Percentiles rank a stretch among this genome's conserved stretches.
Conservation (phyloP, 768 basidiomycete genomes). For the Arthromyces matolae region DNA sequence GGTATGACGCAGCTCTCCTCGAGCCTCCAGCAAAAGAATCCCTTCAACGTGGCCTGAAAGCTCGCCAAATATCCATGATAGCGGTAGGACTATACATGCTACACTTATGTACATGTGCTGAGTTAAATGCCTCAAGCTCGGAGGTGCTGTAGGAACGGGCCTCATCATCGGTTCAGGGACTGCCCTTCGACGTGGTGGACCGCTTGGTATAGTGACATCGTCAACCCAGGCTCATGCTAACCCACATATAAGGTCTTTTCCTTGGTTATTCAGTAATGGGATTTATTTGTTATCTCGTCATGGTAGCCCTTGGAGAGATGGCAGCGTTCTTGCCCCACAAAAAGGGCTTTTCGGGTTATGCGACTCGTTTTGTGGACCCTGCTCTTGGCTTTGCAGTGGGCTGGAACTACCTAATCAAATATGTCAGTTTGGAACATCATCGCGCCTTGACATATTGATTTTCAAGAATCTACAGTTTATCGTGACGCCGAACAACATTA, state of each 20-base stretch:
- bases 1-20: slow-evolving; percentile 25
- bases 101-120: too few relatives aligned
- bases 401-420: slow-evolving; percentile 61
- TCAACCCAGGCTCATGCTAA: neutral
- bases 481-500: slow-evolving; percentile 64
- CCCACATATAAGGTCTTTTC: slow-evolving; percentile 19
- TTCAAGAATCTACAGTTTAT: slow-evolving; percentile 38
- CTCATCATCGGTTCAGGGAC: slow-evolving; percentile 59
- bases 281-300: slow-evolving; percentile 55
- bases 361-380: slow-evolving; percentile 63
- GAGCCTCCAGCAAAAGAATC: slow-evolving; percentile 34
- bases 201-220: slow-evolving; percentile 44
- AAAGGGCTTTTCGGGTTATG: slow-evolving; percentile 58
- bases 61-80: slow-evolving; percentile 55
- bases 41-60: slow-evolving; percentile 48
- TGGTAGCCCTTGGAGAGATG: slow-evolving; percentile 53
- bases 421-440: slow-evolving; percentile 28
- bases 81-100: slow-evolving; percentile 38
- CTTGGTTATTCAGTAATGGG: slow-evolving; percentile 48
- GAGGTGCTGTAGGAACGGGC: slow-evolving; percentile 51
- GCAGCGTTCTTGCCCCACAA: slow-evolving; percentile 54
- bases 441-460: neutral
- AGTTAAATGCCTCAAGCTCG: slow-evolving; percentile 28
- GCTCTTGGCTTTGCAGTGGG: slow-evolving; percentile 66
- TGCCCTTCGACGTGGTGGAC: slow-evolving; percentile 52